phyloP scores from a whole-genome alignment of 441 rosid species.

The Rhodomyrtus psidioides region DNA sequence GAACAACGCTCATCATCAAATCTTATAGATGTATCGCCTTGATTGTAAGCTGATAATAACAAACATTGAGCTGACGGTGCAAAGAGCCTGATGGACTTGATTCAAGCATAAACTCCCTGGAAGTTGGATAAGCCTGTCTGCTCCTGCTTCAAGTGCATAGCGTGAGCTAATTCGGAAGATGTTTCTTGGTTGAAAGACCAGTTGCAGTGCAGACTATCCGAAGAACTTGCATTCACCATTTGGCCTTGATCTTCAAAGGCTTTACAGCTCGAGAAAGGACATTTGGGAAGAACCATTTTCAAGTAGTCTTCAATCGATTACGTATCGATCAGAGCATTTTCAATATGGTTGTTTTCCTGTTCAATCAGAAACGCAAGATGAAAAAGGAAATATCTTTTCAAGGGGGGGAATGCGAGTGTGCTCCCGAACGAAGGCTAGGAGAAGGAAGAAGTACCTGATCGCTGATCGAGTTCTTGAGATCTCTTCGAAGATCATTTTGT shows the following conservation, averaged over 20 bases:
- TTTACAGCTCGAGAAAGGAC: not conserved
- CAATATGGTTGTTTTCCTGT: not conserved
- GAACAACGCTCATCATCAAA: slow-evolving; percentile 1
- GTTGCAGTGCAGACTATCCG: not conserved
- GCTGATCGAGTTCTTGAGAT: not conserved
- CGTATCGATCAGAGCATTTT: not conserved
- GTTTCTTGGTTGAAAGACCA: not conserved
- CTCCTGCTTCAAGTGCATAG: not conserved
- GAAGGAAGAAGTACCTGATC: not conserved
- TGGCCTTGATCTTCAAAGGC: not conserved
- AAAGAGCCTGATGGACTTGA: not conserved
- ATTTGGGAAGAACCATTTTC: not conserved
- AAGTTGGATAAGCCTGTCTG: not conserved
- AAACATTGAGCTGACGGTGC: not conserved
- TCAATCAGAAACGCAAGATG: not conserved
- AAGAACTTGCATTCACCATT: not conserved
- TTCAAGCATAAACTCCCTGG: not conserved
- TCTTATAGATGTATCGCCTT: slow-evolving; percentile 44
- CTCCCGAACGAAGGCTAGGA: not conserved
- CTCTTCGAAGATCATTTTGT: not conserved
- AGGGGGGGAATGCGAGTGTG: not conserved
- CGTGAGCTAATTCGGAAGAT: not conserved
- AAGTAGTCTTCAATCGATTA: not conserved
- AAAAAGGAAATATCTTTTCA: not conserved
- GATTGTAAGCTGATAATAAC: slow-evolving; percentile 3